Conservation (phyloP, 108 stramenopile genomes). For the Chaetoceros muelleri region DNA sequence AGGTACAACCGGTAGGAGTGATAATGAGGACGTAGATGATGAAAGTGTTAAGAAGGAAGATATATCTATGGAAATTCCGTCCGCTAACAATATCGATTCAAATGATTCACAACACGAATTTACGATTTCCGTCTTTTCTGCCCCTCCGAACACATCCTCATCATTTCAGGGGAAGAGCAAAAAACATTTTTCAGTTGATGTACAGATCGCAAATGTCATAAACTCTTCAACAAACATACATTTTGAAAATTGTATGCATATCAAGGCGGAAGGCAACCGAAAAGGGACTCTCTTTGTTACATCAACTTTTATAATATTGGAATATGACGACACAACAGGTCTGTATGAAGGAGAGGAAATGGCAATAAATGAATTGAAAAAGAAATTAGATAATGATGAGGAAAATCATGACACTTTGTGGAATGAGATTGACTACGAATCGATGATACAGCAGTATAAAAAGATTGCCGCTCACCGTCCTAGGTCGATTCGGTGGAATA, state of each 20-base stretch:
- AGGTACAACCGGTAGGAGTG: background rate
- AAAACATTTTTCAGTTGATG: too few species aligned
- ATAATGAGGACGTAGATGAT: conserved; percentile 7
- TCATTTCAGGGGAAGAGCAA: conserved; percentile 28
- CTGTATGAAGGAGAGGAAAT: conserved; percentile 71
- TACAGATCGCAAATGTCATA: too few species aligned
- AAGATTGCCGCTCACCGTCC: conserved; percentile 52
- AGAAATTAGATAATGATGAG: conserved; percentile 19
- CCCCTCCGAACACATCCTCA: conserved; percentile 28
- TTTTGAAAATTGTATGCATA: conserved; percentile 68
- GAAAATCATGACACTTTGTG: conserved; percentile 18
- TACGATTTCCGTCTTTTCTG: conserved; percentile 42
- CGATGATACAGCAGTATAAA: conserved; percentile 28
- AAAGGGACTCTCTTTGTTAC: conserved; percentile 70
- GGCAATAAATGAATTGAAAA: conserved; percentile 30
- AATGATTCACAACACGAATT: conserved; percentile 20
- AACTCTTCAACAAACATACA: too few species aligned
- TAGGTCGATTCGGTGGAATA: conserved; percentile 84
- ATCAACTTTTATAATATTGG: conserved; percentile 73
- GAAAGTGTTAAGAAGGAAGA: conserved; percentile 12
- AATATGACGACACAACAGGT: conserved; percentile 74
- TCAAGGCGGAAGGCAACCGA: conserved; percentile 69
- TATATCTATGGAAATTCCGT: conserved; percentile 9
- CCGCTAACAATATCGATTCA: background rate
- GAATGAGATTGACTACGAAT: conserved; percentile 36